These are phyloP conservation scores for Spergularia marina DNA, from an alignment of 148 eudicot genomes.

Conservation along the genomic window DNA sequence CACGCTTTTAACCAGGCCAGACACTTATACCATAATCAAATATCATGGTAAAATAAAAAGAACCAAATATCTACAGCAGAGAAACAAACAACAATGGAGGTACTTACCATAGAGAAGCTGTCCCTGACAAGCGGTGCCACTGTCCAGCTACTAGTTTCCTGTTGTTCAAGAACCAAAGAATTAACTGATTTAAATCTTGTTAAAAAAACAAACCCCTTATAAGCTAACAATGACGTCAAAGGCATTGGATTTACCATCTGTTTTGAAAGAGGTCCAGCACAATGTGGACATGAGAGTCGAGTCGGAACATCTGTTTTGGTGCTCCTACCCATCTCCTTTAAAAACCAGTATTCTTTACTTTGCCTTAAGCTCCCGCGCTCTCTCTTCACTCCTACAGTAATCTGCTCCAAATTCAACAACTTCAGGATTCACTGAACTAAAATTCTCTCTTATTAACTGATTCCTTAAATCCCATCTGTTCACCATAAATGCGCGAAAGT, in stretches of 20 bases:
- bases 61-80: background rate
- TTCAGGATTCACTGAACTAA: background rate
- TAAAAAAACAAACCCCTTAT: too few species aligned
- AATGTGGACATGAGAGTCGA: conserved; percentile 58
- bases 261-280: conserved; percentile 88
- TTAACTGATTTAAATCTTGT: background rate
- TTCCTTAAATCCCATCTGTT: too few species aligned
- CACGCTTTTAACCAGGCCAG: background rate
- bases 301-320: conserved; percentile 1
- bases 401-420: background rate
- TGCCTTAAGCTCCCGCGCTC: background rate
- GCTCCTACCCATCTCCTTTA: conserved; percentile 10
- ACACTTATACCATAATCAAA: background rate
- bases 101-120: conserved; percentile 75
- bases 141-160: conserved; percentile 85
- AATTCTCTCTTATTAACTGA: too few species aligned
- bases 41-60: background rate
- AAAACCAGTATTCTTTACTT: background rate
- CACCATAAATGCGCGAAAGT: too few species aligned
- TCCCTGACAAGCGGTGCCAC: conserved; percentile 70
- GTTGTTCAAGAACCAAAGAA: conserved; percentile 13
- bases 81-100: background rate
- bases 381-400: background rate
- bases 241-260: conserved; percentile 42
- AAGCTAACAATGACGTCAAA: background rate